A percentile compares a stretch with the other conserved stretches of the same genome.
Conservation (phyloP, 441 rosid genomes). For the Caryocar brasiliense region DNA sequence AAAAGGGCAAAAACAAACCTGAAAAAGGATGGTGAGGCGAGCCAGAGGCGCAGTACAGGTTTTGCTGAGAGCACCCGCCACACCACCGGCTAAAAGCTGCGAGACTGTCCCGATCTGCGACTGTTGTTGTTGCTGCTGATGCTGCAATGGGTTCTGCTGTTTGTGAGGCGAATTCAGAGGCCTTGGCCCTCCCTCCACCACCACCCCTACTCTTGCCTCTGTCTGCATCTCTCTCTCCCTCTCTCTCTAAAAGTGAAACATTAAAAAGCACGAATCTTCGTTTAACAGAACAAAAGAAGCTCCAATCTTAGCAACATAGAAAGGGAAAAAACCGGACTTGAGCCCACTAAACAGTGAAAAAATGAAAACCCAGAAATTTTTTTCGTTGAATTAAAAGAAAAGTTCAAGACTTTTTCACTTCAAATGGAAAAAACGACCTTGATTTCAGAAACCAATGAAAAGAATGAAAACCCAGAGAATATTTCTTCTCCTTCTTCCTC, state of each 20-base stretch:
- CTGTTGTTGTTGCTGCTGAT: slow-evolving; percentile 22
- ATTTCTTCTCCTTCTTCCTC: too few species aligned
- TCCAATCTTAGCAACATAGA: too few species aligned
- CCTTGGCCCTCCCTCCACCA: slow-evolving; percentile 39
- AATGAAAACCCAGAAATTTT: not conserved
- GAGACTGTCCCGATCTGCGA: slow-evolving; percentile 62
- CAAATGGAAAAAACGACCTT: too few species aligned
- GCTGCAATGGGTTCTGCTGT: slow-evolving; percentile 32
- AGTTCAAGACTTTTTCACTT: too few species aligned
- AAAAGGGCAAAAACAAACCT: slow-evolving; percentile 32
- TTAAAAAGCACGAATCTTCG: too few species aligned
- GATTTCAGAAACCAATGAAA: too few species aligned
- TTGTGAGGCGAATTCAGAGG: slow-evolving; percentile 38
- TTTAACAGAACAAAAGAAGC: too few species aligned
- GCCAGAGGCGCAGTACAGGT: slow-evolving; percentile 96
- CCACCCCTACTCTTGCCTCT: slow-evolving; percentile 76
- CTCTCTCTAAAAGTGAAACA: not conserved
- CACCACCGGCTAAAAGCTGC: slow-evolving; percentile 84
- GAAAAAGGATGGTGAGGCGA: slow-evolving; percentile 87
- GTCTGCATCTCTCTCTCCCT: slow-evolving; percentile 49
- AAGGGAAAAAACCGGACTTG: not conserved
- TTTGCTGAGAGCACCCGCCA: slow-evolving; percentile 89
- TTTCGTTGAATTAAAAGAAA: too few species aligned
- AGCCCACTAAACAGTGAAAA: not conserved
- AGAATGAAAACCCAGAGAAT: too few species aligned